These are phyloP conservation scores for Dictyostelium capitatum DNA, from an alignment of 78 protist genomes.

Conservation along the genomic window DNA sequence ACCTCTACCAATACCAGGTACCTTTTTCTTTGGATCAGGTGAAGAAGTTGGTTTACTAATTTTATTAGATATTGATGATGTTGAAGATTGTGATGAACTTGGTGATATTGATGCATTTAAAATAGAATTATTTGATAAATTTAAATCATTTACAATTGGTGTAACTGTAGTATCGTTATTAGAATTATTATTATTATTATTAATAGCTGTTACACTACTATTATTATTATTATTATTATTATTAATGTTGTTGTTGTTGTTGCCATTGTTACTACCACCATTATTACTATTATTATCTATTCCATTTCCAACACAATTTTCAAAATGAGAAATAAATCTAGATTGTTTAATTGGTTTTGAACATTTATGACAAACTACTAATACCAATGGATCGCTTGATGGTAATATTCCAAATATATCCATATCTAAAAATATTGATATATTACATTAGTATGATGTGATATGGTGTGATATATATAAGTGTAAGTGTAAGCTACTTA, in stretches of 20 bases:
- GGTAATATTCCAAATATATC: constrained; percentile 68
- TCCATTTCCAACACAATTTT: constrained; percentile 15
- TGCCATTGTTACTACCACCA: not conserved
- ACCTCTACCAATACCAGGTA: constrained; percentile 11
- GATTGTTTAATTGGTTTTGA: constrained; percentile 58
- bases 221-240: not conserved
- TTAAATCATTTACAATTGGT: not conserved
- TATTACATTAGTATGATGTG: not conserved
- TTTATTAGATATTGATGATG: not conserved
- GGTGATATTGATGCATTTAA: not conserved
- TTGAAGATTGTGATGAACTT: not conserved
- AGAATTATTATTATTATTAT: not conserved
- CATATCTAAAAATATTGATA: constrained; percentile 28
- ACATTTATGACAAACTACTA: constrained; percentile 53
- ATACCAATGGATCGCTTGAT: constrained; percentile 60
- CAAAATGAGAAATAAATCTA: constrained; percentile 50
- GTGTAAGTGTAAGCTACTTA: not conserved
- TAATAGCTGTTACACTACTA: not conserved
- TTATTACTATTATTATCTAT: not conserved
- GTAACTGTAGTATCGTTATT: not conserved
- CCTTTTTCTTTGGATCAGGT: constrained; percentile 30
- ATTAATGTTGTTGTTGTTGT: not conserved
- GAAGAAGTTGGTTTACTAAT: not conserved
- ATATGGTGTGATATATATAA: not conserved
- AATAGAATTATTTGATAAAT: not conserved